Evolutionary conservation across 2,329 filamentous ascomycete genomes (phyloP).

Genomic region (Lasiodiplodia hormozganensis): DNA sequence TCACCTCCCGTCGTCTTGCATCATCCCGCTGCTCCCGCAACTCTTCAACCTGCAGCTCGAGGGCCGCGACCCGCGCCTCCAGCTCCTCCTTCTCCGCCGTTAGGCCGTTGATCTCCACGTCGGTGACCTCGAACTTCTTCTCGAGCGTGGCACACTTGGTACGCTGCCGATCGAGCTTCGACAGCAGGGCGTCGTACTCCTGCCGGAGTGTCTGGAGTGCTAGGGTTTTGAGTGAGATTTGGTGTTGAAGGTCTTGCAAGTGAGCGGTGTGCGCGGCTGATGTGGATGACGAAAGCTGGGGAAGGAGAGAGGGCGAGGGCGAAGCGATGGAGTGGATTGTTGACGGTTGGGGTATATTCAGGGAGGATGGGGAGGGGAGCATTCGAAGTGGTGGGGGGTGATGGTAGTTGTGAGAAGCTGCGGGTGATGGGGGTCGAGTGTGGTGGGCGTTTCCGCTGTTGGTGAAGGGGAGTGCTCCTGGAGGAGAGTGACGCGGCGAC

Average conservation of each 20-base stretch:
- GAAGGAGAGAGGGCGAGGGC: conserved; percentile 20
- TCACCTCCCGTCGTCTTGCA: conserved; percentile 49
- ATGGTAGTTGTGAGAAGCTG: not conserved
- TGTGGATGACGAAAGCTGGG: conserved; percentile 18
- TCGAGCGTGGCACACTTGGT: conserved; percentile 58
- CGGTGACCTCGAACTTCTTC: conserved; percentile 48
- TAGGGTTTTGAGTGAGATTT: conserved; percentile 61
- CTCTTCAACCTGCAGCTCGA: conserved; percentile 60
- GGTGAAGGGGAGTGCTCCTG: conserved; percentile 11
- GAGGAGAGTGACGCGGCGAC: conserved; percentile 23
- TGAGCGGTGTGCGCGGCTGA: conserved; percentile 48
- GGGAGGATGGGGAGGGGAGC: conserved; percentile 43
- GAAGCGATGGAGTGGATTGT: conserved; percentile 32
- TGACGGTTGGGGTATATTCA: conserved; percentile 38
- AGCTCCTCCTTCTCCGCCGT: conserved; percentile 59
- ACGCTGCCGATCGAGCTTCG: conserved; percentile 59
- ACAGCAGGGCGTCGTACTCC: conserved; percentile 61
- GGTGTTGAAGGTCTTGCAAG: conserved; percentile 60
- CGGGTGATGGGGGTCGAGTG: conserved; percentile 15
- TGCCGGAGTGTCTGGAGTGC: conserved; percentile 60
- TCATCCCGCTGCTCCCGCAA: conserved; percentile 57
- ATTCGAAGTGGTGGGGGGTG: conserved; percentile 29
- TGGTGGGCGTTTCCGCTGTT: conserved; percentile 15
- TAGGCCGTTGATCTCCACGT: conserved; percentile 55
- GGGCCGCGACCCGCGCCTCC: conserved; percentile 52